Conservation (phyloP, 768 basidiomycete genomes). For the Cystoderma amianthinum region DNA sequence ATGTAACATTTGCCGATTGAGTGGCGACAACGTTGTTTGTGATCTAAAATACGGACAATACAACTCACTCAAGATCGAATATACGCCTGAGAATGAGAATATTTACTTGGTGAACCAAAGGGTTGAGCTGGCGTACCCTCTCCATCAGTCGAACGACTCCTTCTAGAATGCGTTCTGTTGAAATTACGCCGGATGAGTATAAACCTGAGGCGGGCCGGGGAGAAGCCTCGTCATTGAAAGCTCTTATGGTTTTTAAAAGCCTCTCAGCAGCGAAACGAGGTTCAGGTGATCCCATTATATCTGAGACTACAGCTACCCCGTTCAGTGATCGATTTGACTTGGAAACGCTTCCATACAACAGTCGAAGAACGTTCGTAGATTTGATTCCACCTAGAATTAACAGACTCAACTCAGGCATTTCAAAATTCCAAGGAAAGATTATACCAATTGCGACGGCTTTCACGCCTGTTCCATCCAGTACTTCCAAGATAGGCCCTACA, state of each 20-base stretch:
- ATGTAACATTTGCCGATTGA: slow-evolving; percentile 85
- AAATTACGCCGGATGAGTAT: slow-evolving; percentile 9
- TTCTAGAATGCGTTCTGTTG: slow-evolving; percentile 28
- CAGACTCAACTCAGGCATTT: not conserved
- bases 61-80: too few species aligned
- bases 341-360: slow-evolving; percentile 66
- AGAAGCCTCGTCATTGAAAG: slow-evolving; percentile 26
- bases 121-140: slow-evolving; percentile 43
- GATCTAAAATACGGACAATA: too few species aligned
- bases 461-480: slow-evolving; percentile 54
- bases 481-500: slow-evolving; percentile 58
- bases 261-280: slow-evolving; percentile 45
- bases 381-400: slow-evolving; percentile 82
- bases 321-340: slow-evolving; percentile 52
- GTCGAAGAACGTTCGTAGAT: slow-evolving; percentile 64
- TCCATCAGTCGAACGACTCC: slow-evolving; percentile 42
- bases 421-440: not conserved
- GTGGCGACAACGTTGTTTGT: slow-evolving; percentile 86
- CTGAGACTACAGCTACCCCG: slow-evolving; percentile 86
- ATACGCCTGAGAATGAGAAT: too few species aligned
- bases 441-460: slow-evolving; percentile 86
- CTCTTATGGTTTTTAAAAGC: slow-evolving; percentile 33
- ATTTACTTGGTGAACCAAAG: slow-evolving; percentile 76
- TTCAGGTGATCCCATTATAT: slow-evolving; percentile 62
- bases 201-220: not conserved